These are phyloP conservation scores for Rhizopogon roseolus DNA, from an alignment of 768 basidiomycete species.

Conservation along the genomic window DNA sequence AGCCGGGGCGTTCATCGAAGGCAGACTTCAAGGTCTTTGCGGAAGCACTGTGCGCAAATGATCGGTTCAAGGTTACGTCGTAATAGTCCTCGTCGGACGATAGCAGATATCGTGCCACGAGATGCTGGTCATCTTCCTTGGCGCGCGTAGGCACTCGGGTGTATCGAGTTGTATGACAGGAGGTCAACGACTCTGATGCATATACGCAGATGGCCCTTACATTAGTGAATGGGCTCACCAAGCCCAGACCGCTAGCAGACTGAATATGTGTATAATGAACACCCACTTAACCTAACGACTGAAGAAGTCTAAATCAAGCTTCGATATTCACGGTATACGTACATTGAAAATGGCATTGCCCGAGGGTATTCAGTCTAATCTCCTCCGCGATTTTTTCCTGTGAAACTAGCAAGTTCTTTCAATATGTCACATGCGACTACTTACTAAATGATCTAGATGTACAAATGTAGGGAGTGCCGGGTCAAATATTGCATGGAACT, in stretches of 20 bases:
- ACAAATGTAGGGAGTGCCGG: too few species aligned
- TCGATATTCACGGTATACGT: too few species aligned
- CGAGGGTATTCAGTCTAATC: too few species aligned
- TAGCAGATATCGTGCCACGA: not conserved
- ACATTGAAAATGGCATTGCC: too few species aligned
- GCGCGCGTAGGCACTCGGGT: not conserved
- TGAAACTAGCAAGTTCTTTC: too few species aligned
- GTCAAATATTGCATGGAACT: too few species aligned
- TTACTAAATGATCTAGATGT: too few species aligned
- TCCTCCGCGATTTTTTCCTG: too few species aligned
- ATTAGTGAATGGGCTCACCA: not conserved
- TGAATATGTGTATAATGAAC: not conserved
- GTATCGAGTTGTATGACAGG: not conserved
- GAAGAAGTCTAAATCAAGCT: not conserved
- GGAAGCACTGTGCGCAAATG: conserved; percentile 36
- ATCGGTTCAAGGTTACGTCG: conserved; percentile 17
- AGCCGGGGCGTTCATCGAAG: conserved; percentile 39
- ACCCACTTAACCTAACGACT: not conserved
- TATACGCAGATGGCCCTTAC: not conserved
- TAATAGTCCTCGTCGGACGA: not conserved
- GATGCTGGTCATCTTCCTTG: not conserved
- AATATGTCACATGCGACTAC: too few species aligned
- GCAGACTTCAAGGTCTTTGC: conserved; percentile 53
- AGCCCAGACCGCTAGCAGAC: not conserved
- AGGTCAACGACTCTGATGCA: not conserved